phyloP scores from a whole-genome alignment of 495 filamentous ascomycete species.

The Neurospora cerealis region DNA sequence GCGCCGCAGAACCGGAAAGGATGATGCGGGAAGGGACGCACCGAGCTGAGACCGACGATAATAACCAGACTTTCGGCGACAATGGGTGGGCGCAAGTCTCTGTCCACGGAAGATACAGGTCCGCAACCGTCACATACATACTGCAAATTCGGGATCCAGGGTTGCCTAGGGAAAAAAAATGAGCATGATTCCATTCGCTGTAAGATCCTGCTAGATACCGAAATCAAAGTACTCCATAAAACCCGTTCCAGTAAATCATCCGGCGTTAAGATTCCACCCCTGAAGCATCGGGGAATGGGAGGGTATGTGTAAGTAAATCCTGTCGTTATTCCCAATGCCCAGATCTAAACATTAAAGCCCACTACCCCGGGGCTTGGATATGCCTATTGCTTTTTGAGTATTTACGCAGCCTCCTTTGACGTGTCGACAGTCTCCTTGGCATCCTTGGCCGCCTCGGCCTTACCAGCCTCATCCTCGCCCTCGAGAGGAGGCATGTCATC shows the following conservation, averaged over 20 bases:
- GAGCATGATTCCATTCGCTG: background rate
- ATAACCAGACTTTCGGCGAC: background rate
- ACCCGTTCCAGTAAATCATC: background rate
- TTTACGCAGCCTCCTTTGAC: slow-evolving; percentile 15
- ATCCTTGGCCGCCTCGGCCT: slow-evolving; percentile 29
- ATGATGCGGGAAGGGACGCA: background rate
- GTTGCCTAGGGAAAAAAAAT: background rate
- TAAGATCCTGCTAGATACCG: background rate
- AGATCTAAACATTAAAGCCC: background rate
- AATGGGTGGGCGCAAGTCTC: background rate
- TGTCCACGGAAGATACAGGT: background rate
- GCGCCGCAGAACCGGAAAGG: background rate
- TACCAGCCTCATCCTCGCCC: slow-evolving; percentile 32
- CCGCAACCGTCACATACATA: background rate
- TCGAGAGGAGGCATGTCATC: slow-evolving; percentile 34
- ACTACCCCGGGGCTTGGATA: background rate
- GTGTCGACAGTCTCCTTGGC: slow-evolving; percentile 15
- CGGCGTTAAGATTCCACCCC: background rate
- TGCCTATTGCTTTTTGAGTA: slow-evolving; percentile 6
- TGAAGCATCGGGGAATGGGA: background rate
- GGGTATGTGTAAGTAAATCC: background rate
- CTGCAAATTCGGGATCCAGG: background rate
- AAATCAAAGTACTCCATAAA: background rate
- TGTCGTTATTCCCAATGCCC: background rate
- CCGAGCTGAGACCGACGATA: background rate